A percentile compares a stretch with the other conserved stretches of the same genome.
Conservation (phyloP, 768 basidiomycete genomes). For the Mycena leptocephala region DNA sequence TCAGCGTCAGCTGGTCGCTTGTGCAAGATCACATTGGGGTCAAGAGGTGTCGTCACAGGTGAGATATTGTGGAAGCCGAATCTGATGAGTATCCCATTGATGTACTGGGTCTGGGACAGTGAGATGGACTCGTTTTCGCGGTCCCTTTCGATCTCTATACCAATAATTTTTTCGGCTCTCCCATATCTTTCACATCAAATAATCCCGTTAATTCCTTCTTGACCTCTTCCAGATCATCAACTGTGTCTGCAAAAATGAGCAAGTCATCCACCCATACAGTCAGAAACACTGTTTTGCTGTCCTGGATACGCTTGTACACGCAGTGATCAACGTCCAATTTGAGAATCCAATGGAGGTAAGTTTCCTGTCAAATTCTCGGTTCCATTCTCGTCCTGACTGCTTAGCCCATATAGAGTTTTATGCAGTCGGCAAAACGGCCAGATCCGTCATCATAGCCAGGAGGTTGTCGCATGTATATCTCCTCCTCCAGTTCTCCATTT, state of each 20-base stretch:
- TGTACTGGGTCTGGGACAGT: background rate
- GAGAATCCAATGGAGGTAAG: background rate
- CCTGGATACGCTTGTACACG: background rate
- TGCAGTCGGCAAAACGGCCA: background rate
- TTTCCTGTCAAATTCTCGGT: background rate
- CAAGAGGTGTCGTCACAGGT: background rate
- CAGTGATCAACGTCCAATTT: background rate
- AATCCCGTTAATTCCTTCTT: background rate
- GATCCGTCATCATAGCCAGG: background rate
- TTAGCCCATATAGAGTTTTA: background rate
- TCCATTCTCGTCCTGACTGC: background rate
- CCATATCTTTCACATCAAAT: background rate
- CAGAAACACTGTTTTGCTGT: background rate
- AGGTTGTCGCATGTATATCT: background rate
- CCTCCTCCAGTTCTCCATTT: background rate
- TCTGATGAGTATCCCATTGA: background rate
- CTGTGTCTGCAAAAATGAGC: background rate
- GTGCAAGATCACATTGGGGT: background rate
- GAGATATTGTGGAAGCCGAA: background rate
- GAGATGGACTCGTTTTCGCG: background rate
- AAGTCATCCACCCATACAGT: background rate
- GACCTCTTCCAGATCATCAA: background rate
- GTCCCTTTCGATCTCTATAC: background rate
- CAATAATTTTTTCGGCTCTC: background rate
- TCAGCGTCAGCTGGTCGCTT: too few species aligned